phyloP scores from a whole-genome alignment of 257 asterid species.

The Leonotis leonurus region DNA sequence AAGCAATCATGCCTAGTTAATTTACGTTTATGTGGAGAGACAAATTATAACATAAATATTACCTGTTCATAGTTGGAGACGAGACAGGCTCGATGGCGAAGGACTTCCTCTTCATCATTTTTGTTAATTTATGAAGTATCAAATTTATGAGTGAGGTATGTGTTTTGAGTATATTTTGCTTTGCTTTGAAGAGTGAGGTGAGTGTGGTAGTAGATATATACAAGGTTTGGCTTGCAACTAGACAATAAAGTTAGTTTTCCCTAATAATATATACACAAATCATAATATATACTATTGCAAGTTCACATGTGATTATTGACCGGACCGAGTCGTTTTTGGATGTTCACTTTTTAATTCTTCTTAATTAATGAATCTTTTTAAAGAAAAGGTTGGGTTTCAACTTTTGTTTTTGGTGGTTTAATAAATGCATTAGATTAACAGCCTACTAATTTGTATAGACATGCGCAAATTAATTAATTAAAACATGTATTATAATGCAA shows the following conservation, averaged over 20 bases:
- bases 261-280: too few species aligned
- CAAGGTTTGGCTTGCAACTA: too few species aligned
- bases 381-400: neutral
- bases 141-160: too few species aligned
- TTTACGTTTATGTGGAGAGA: conserved; percentile 25
- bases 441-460: too few species aligned
- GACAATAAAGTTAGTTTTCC: too few species aligned
- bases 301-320: neutral
- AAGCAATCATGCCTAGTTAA: conserved; percentile 38
- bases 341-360: neutral
- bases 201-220: too few species aligned
- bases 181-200: neutral
- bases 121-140: neutral
- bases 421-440: too few species aligned
- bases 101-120: neutral
- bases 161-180: too few species aligned
- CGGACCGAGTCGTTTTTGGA: neutral
- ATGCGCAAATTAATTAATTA: too few species aligned
- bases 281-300: too few species aligned
- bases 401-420: too few species aligned
- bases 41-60: neutral
- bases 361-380: neutral
- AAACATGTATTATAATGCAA: too few species aligned
- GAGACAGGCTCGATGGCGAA: neutral
- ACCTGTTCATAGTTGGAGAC: neutral